Evolutionary conservation across 1,139 yeast species (phyloP).

Genomic region (Kurtzmaniella quercitrusa): DNA sequence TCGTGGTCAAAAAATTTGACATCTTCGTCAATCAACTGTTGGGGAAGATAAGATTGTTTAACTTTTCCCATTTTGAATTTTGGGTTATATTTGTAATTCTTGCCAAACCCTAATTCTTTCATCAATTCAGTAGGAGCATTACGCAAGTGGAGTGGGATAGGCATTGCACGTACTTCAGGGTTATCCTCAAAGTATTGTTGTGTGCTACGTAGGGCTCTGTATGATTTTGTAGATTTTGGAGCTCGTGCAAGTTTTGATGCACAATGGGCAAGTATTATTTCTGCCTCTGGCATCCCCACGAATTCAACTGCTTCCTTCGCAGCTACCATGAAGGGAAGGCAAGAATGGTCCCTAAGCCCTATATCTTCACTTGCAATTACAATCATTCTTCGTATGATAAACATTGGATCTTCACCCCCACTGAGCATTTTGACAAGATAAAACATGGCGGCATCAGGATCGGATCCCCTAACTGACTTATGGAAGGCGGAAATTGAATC

Average conservation of each 20-base stretch:
- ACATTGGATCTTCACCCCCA: slow-evolving; percentile 93
- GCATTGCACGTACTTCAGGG: slow-evolving; percentile 59
- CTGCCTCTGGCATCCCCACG: slow-evolving; percentile 97
- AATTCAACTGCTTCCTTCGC: slow-evolving; percentile 85
- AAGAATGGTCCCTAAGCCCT: slow-evolving; percentile 76
- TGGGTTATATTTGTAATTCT: slow-evolving; percentile 86
- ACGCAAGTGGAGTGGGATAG: slow-evolving; percentile 76
- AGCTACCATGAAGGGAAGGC: slow-evolving; percentile 83
- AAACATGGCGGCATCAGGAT: slow-evolving; percentile 85
- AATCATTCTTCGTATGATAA: slow-evolving; percentile 87
- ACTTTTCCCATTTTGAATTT: slow-evolving; percentile 68
- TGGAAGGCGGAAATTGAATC: slow-evolving; percentile 94
- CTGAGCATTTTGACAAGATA: slow-evolving; percentile 82
- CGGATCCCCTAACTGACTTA: slow-evolving; percentile 82
- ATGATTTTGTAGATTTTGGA: slow-evolving; percentile 78
- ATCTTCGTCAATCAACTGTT: slow-evolving; percentile 27
- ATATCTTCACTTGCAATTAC: slow-evolving; percentile 90
- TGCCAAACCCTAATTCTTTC: slow-evolving; percentile 84
- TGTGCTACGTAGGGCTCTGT: slow-evolving; percentile 69
- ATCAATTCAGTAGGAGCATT: slow-evolving; percentile 92
- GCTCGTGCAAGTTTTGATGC: slow-evolving; percentile 85
- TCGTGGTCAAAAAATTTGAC: slow-evolving; percentile 33
- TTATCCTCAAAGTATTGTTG: slow-evolving; percentile 54
- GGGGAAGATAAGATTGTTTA: slow-evolving; percentile 66
- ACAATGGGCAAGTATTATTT: slow-evolving; percentile 84